phyloP scores from a whole-genome alignment of 2,329 filamentous ascomycete genomes.

The Scytalidium sp. region DNA sequence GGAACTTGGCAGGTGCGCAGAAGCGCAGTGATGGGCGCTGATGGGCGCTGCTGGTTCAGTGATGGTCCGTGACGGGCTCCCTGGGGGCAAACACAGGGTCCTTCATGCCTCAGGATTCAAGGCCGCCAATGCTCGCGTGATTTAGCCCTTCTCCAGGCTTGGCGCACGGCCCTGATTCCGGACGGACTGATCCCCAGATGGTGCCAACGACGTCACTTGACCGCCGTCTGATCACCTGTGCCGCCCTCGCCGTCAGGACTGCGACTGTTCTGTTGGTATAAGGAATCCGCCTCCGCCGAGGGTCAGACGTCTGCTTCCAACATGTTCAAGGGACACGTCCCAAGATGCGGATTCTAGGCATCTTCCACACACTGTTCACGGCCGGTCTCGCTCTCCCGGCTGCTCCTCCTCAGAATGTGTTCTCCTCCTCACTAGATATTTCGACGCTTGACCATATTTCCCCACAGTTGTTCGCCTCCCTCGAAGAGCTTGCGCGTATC shows the following conservation, averaged over 20 bases:
- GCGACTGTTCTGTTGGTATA: neutral
- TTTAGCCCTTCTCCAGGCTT: neutral
- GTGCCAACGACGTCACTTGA: neutral
- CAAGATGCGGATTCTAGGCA: neutral
- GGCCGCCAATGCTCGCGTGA: neutral
- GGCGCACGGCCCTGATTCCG: neutral
- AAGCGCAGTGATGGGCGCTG: no score
- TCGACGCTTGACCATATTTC: conserved; percentile 43
- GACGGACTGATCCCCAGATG: no score
- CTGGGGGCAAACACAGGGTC: no score
- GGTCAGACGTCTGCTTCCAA: neutral
- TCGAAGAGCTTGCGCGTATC: conserved; percentile 85
- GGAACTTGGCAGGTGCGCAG: no score
- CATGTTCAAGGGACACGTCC: neutral
- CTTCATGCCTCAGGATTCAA: neutral
- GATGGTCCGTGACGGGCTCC: no score
- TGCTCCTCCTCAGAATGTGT: neutral
- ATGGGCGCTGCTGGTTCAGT: no score
- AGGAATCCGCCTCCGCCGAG: neutral
- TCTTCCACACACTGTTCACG: neutral
- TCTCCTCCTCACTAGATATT: neutral
- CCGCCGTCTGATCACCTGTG: neutral
- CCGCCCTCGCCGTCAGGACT: neutral
- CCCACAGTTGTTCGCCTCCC: conserved; percentile 66
- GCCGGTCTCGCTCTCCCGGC: neutral